Conservation (phyloP, 2,329 filamentous ascomycete species). For the Alternaria ventricosa region DNA sequence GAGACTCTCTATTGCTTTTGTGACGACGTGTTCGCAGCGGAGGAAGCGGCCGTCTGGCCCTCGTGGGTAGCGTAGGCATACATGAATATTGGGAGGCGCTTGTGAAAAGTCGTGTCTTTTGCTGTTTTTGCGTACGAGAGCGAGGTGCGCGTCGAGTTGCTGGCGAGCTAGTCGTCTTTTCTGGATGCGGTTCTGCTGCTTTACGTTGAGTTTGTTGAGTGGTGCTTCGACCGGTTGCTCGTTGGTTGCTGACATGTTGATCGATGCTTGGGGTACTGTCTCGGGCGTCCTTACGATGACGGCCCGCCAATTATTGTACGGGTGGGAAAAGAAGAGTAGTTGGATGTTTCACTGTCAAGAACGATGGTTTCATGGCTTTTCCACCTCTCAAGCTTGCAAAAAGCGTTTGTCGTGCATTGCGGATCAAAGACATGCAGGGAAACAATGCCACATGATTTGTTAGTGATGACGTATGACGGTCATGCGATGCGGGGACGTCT, state of each 20-base stretch:
- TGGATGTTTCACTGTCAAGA: not conserved
- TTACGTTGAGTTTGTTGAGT: slow-evolving; percentile 1
- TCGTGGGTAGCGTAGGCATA: not conserved
- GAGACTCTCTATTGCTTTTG: not conserved
- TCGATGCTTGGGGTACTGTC: not conserved
- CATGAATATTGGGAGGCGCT: not conserved
- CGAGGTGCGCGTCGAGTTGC: not conserved
- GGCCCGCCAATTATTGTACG: not conserved
- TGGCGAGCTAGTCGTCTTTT: slow-evolving; percentile 9
- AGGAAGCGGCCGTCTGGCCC: slow-evolving; percentile 1
- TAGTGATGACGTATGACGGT: slow-evolving; percentile 1
- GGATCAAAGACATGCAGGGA: not conserved
- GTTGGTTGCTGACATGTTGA: slow-evolving; percentile 2
- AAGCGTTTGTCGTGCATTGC: not conserved
- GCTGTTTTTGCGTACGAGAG: not conserved
- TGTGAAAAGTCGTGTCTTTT: not conserved
- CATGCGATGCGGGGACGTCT: slow-evolving; percentile 6
- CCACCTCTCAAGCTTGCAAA: not conserved
- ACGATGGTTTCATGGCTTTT: no score
- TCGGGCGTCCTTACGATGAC: not conserved
- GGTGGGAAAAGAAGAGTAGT: not conserved
- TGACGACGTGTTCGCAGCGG: not conserved
- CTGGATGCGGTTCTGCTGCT: slow-evolving; percentile 5
- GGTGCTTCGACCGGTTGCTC: not conserved
- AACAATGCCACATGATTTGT: not conserved